Conservation (phyloP, 108 stramenopile genomes). For the Ochromonas danica region DNA sequence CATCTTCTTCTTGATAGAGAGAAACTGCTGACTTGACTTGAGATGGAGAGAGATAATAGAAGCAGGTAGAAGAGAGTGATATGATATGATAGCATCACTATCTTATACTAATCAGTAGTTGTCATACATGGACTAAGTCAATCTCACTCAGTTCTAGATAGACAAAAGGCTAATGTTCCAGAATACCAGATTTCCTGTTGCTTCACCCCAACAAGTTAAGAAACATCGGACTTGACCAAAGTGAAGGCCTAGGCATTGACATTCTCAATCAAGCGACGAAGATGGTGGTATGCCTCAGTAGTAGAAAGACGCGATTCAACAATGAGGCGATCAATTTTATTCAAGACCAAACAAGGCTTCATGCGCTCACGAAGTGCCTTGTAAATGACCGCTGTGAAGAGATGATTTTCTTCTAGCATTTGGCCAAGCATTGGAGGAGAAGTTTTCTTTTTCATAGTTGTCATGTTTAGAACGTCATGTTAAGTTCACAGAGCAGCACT, state of each 20-base stretch:
- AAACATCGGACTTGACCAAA: constrained; percentile 40
- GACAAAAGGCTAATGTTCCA: not conserved
- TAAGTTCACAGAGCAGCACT: too few species aligned
- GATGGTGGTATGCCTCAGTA: constrained; percentile 80
- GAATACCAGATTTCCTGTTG: not conserved
- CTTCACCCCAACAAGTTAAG: not conserved
- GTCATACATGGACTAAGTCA: not conserved
- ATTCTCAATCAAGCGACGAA: constrained; percentile 81
- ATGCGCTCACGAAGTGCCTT: constrained; percentile 82
- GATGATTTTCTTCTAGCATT: too few species aligned
- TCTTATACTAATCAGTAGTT: not conserved
- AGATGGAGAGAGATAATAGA: not conserved
- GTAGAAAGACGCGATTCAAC: constrained; percentile 60
- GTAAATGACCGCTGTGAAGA: constrained; percentile 85
- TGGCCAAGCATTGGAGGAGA: too few species aligned
- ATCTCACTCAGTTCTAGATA: not conserved
- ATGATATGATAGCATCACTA: not conserved
- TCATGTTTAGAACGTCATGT: too few species aligned
- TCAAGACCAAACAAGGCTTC: constrained; percentile 78
- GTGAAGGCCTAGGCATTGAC: constrained; percentile 74
- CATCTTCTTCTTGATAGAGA: too few species aligned
- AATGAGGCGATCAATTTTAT: constrained; percentile 49
- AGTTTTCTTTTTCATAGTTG: too few species aligned
- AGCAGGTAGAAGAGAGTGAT: not conserved
- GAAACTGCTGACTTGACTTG: not conserved